phyloP scores from a whole-genome alignment of 495 filamentous ascomycete species.

The Penicillium mononematosum region DNA sequence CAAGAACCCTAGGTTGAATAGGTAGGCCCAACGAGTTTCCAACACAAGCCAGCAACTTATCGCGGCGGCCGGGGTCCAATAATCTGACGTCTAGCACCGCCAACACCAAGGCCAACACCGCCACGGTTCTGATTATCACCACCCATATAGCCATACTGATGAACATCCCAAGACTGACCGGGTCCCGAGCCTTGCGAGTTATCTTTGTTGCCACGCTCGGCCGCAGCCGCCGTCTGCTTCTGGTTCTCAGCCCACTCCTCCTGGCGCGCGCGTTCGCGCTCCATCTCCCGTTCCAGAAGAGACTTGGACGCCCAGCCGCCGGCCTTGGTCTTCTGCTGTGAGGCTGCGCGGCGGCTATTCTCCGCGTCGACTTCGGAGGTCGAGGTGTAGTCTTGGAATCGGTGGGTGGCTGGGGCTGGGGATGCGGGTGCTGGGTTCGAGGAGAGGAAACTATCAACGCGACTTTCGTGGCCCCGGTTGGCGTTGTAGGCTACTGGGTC shows the following conservation, averaged over 20 bases:
- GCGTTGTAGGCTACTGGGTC: constrained; percentile 32
- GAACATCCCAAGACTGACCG: constrained; percentile 73
- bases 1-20: constrained; percentile 12
- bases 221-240: constrained; percentile 61
- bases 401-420: constrained; percentile 40
- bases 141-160: constrained; percentile 84
- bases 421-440: constrained; percentile 49
- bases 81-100: constrained; percentile 73
- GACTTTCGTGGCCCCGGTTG: constrained; percentile 31
- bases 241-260: constrained; percentile 95
- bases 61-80: constrained; percentile 72
- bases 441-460: constrained; percentile 50
- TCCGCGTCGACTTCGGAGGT: constrained; percentile 67
- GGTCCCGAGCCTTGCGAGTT: constrained; percentile 53
- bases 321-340: constrained; percentile 68
- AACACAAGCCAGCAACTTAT: constrained; percentile 19
- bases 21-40: not conserved
- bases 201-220: constrained; percentile 41
- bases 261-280: constrained; percentile 88
- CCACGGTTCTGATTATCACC: constrained; percentile 82
- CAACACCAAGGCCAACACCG: constrained; percentile 63
- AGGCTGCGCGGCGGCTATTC: constrained; percentile 61
- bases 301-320: constrained; percentile 77
- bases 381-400: constrained; percentile 55
- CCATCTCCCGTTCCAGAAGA: constrained; percentile 92